These are phyloP conservation scores for Ganoderma lingzhi DNA, from an alignment of 1,284 basidiomycete species.

Conservation along the genomic window DNA sequence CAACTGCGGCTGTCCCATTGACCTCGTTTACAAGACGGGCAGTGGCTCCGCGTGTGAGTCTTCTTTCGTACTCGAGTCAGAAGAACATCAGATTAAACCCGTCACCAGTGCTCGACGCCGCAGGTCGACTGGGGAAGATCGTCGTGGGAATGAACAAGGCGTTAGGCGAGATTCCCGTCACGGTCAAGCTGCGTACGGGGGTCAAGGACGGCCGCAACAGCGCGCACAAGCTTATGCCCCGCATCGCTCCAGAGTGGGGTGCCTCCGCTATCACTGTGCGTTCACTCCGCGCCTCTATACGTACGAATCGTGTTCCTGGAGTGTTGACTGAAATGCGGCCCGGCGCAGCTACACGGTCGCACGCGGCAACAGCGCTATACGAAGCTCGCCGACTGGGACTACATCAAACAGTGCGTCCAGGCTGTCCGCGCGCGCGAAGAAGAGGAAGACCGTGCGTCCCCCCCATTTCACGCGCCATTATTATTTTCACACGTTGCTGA, in stretches of 20 bases:
- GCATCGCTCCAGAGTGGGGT: slow-evolving; percentile 83
- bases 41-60: slow-evolving; percentile 87
- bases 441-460: slow-evolving; percentile 74
- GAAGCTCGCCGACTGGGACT: slow-evolving; percentile 89
- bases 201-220: slow-evolving; percentile 88
- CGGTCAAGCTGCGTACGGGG: slow-evolving; percentile 93
- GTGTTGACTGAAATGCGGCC: background rate
- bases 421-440: slow-evolving; percentile 82
- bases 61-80: background rate
- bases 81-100: background rate
- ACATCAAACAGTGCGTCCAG: slow-evolving; percentile 88
- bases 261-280: slow-evolving; percentile 83
- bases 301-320: no score
- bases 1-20: slow-evolving; percentile 98
- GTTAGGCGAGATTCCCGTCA: slow-evolving; percentile 93
- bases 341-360: slow-evolving; percentile 85
- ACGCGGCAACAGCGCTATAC: slow-evolving; percentile 92
- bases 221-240: slow-evolving; percentile 92
- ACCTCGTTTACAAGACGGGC: slow-evolving; percentile 92
- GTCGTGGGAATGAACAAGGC: slow-evolving; percentile 93
- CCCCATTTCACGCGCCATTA: background rate
- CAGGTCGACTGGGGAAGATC: slow-evolving; percentile 86
- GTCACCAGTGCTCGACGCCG: slow-evolving; percentile 80
- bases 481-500: background rate
- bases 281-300: background rate